Conservation (phyloP, 768 basidiomycete genomes). For the Crassisporium funariophilum region DNA sequence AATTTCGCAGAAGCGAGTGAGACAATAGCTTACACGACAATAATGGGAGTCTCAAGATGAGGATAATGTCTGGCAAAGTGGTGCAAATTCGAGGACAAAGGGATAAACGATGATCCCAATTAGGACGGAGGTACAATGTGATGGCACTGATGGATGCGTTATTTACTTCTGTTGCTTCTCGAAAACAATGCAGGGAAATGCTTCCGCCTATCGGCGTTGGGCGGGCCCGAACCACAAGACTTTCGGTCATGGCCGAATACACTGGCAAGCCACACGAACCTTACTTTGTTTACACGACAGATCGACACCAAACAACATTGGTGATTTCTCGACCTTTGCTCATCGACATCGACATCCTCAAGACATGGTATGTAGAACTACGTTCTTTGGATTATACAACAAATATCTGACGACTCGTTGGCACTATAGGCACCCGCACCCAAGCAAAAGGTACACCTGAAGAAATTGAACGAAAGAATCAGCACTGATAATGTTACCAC, state of each 20-base stretch:
- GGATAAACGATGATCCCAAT: too few relatives aligned
- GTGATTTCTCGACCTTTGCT: constrained; percentile 37
- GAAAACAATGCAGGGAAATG: too few relatives aligned
- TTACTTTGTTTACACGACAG: constrained; percentile 51
- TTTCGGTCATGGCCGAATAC: constrained; percentile 36
- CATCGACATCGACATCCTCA: constrained; percentile 65
- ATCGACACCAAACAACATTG: constrained; percentile 38
- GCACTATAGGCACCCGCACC: constrained; percentile 47
- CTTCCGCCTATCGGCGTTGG: too few relatives aligned
- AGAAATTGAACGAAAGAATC: constrained; percentile 1
- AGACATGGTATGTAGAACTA: constrained; percentile 60
- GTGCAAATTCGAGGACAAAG: too few relatives aligned
- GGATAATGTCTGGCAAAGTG: too few relatives aligned
- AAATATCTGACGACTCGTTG: constrained; percentile 4
- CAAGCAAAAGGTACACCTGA: constrained; percentile 57
- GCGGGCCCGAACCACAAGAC: too few relatives aligned
- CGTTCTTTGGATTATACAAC: constrained; percentile 5
- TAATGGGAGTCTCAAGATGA: too few relatives aligned
- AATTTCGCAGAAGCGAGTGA: too few relatives aligned
- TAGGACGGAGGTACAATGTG: too few relatives aligned
- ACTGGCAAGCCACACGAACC: constrained; percentile 59
- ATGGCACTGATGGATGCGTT: too few relatives aligned
- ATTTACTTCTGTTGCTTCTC: too few relatives aligned
- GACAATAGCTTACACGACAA: too few relatives aligned
- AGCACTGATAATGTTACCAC: constrained; percentile 1